Evolutionary conservation across 2,329 filamentous ascomycete genomes (phyloP), one percentile per base, ranked within the genome.

Genomic region (Periconia digitata): DNA sequence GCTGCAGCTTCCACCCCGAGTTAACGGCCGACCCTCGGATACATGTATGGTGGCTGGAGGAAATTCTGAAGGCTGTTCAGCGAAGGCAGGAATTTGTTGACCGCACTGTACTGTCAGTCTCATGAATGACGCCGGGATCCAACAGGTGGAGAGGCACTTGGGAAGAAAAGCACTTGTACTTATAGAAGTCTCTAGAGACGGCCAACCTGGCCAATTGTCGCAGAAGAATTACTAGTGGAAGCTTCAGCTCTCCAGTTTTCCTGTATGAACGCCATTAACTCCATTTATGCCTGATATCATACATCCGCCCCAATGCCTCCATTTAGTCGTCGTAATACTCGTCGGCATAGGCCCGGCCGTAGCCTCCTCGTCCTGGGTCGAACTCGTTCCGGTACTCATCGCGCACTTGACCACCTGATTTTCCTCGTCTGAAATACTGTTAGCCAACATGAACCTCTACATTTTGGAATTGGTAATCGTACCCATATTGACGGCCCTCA

Each of bases 301-400:
- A 21, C 18, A 29, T 22, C 18, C 27, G 20, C 35, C 23, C 27
- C 23, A 15, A 17, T 22, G 13, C 16, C 23, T 35, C n/a, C 50
- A 53, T 55, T 46, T 51, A 53, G 42, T 67, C 62, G 42, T 70
- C 60, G n/a, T n/a, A n/a, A 40, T 65, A 65, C 48, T 70, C 65
- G 10, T 68, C 64, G 16, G 61, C 63, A 40, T 62, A 59, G 36
- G 89, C 89, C 55, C 92, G 82, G 37, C 94, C 92, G 59, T 92
- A 84, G 10, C 94, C 94, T 60, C 94, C 94, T 60, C 94, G 83
- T 15, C 94, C 94, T 51, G 96, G 92, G 69, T 99, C 94, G 68
- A 86, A 99, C 75, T 99, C 94, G 71, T 96, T 90, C 39, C 94
- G 85, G 74, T 97, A 99, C 77, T 99, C 95, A 70, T 99, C 94